Conservation (phyloP, 495 filamentous ascomycete genomes). For the Talaromyces thailandensis region DNA sequence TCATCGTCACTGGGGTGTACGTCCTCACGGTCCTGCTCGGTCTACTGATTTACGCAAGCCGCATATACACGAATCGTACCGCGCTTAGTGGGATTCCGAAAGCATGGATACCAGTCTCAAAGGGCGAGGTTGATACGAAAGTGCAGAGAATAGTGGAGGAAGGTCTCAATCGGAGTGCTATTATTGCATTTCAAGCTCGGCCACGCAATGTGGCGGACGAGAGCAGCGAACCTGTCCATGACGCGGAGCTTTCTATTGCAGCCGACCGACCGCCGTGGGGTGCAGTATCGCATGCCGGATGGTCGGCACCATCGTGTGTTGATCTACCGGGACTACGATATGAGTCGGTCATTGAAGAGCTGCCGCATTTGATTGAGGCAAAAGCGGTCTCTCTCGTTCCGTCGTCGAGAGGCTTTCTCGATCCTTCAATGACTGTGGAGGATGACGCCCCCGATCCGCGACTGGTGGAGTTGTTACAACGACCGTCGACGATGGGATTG, state of each 20-base stretch:
- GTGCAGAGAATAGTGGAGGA: conserved; percentile 67
- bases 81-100: conserved; percentile 78
- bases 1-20: conserved; percentile 73
- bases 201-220: conserved; percentile 47
- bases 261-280: conserved; percentile 59
- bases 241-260: conserved; percentile 24
- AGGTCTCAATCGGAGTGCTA: conserved; percentile 62
- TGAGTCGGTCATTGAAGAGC: conserved; percentile 68
- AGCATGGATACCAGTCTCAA: conserved; percentile 70
- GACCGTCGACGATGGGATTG: conserved; percentile 65
- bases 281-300: conserved; percentile 73
- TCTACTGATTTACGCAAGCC: conserved; percentile 67
- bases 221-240: conserved; percentile 18
- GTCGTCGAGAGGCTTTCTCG: conserved; percentile 22
- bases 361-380: conserved; percentile 88
- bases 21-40: conserved; percentile 63
- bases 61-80: conserved; percentile 82
- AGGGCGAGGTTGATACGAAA: conserved; percentile 58
- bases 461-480: conserved; percentile 60
- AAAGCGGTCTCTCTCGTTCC: conserved; percentile 80
- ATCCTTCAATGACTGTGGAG: conserved; percentile 14
- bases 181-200: conserved; percentile 68
- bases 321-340: conserved; percentile 78
- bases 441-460: conserved; percentile 43
- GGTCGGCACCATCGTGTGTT: conserved; percentile 67